Base-by-base conservation (phyloP, 139 green algal species). In the Desmodesmus armatus region DNA sequence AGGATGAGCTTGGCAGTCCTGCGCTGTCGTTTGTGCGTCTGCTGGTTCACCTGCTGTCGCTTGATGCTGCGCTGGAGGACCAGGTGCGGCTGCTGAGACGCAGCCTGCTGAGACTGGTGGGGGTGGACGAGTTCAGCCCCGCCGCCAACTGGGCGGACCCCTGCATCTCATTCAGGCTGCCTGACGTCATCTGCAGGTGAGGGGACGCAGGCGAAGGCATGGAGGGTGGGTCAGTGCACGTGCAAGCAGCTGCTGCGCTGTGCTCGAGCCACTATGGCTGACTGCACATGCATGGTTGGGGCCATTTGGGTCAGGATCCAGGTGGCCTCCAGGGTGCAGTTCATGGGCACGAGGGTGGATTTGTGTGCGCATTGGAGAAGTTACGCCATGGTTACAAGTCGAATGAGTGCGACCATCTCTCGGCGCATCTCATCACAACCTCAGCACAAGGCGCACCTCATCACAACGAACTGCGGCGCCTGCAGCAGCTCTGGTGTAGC, bases 21-120 rank as follows among this genome's bases (percentile, higher is more conserved):
- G 96, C 95, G 21, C 87, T 98, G 31, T 95, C 95, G 23, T 98
- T 98, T 88, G 92, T 96, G 65, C 87, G 94, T 13, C 90, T 88
- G 27, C 78, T 96, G 39, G 95, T 89, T 80, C 87, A 94, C 33
- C 84, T 97, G 85, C 81, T 99, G 63, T 78, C 85, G 5, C 90
- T 99, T 39, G 96, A 99, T 85, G 19, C 25, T 0, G 65, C 58
- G 0, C 85, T 95, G 19, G 29, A 53, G 0, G 88, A 95, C 31
- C 76, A 92, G 40, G 91, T 97, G 67, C 40, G 69, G 51, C 71
- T 97, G 55, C 82, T 98, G 90, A 88, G 94, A 29, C 88, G 92
- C 29, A 95, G 98, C 82, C 89, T 98, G 82, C 93, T 99, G 70
- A 81, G 85, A 19, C 82, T 98, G 65, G 81, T 98, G 35, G 91